A percentile compares a stretch with the other conserved stretches of the same genome.
These are phyloP conservation scores for Canna indica DNA, from an alignment of 176 grass and related monocot species.

Conservation along the genomic window DNA sequence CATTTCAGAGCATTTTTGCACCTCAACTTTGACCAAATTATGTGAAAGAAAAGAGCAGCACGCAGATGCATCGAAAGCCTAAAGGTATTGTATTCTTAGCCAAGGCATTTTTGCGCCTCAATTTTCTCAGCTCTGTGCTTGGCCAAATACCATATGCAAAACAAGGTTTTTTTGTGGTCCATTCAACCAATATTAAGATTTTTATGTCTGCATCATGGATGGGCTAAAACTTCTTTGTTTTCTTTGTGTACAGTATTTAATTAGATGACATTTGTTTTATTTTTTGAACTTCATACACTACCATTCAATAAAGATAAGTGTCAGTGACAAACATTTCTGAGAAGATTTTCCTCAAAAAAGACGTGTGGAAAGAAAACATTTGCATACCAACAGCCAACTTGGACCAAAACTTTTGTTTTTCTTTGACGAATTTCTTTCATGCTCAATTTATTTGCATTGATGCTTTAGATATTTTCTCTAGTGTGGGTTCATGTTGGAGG, in stretches of 20 bases:
- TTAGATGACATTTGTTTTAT: not conserved
- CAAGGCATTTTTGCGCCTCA: too few species aligned
- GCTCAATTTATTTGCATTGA: too few species aligned
- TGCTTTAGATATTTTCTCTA: too few species aligned
- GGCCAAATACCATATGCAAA: not conserved
- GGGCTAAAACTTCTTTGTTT: not conserved
- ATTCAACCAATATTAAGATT: not conserved
- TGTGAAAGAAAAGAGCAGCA: not conserved
- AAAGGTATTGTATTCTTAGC: too few species aligned
- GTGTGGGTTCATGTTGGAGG: not conserved
- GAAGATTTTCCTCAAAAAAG: too few species aligned
- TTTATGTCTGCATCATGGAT: not conserved
- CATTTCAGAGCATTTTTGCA: conserved; percentile 1
- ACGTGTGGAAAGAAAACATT: too few species aligned
- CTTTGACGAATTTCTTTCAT: not conserved
- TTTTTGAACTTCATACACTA: not conserved
- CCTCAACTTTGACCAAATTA: conserved; percentile 1
- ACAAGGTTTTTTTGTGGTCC: not conserved
- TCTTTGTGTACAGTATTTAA: not conserved
- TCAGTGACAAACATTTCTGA: too few species aligned
- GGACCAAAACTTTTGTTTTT: not conserved
- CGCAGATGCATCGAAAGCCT: not conserved
- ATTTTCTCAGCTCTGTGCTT: not conserved
- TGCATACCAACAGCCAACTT: not conserved
- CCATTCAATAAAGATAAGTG: too few species aligned